phyloP scores from a whole-genome alignment of 768 basidiomycete species.

The Auricularia cornea region DNA sequence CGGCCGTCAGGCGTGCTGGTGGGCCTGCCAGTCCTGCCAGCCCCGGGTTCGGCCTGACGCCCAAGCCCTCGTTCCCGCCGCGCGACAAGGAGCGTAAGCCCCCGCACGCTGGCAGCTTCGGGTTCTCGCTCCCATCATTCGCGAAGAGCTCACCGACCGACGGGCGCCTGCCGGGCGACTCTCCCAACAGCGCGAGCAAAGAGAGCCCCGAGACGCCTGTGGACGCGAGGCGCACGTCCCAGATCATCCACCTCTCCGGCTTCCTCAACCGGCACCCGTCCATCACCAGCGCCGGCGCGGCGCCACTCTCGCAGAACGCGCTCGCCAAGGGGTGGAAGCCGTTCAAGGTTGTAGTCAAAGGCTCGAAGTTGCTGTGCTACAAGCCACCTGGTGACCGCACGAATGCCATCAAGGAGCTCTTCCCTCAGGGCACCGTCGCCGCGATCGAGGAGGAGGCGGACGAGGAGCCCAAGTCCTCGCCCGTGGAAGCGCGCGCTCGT shows the following conservation, averaged over 20 bases:
- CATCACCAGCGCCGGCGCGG: conserved; percentile 12
- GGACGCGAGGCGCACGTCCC: conserved; percentile 35
- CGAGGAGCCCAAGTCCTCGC: conserved; percentile 16
- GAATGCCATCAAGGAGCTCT: conserved; percentile 60
- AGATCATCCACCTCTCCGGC: conserved; percentile 66
- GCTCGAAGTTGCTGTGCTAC: conserved; percentile 78
- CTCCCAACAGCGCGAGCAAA: not conserved
- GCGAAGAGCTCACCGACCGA: not conserved
- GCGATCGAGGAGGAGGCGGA: conserved; percentile 42
- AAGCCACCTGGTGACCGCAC: conserved; percentile 69
- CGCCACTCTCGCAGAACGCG: conserved; percentile 10
- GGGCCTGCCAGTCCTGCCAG: not conserved
- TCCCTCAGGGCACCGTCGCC: conserved; percentile 56
- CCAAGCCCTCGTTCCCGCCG: not conserved
- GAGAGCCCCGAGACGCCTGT: not conserved
- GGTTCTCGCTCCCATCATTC: not conserved
- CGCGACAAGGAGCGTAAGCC: not conserved
- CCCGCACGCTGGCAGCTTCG: not conserved
- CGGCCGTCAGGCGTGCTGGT: not conserved
- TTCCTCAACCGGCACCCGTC: conserved; percentile 65
- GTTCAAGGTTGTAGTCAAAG: conserved; percentile 75
- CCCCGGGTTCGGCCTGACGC: not conserved
- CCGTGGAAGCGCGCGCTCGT: conserved; percentile 13
- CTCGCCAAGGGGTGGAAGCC: conserved; percentile 77
- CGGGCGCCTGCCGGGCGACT: not conserved